phyloP scores from a whole-genome alignment of 371 early-diverging fungal genomes.

The Syncephalastrum sp. region DNA sequence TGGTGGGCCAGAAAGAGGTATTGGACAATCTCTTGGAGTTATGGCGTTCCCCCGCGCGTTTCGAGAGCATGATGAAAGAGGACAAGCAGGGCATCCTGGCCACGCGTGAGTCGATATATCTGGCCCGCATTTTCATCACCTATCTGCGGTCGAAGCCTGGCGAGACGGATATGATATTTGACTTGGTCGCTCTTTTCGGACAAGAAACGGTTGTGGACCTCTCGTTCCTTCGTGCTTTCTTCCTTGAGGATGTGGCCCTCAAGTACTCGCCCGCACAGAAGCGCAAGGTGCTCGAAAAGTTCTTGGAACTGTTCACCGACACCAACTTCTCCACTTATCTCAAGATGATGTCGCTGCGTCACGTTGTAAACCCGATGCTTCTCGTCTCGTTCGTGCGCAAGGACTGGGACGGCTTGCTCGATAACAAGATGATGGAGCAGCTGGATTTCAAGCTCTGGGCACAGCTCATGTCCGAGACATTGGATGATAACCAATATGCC shows the following conservation, averaged over 20 bases:
- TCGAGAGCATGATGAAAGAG: conserved; percentile 53
- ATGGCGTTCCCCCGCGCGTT: conserved; percentile 57
- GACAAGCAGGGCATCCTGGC: conserved; percentile 50
- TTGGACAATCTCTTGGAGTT: conserved; percentile 53
- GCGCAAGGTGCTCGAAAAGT: conserved; percentile 64
- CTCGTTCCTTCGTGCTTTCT: conserved; percentile 69
- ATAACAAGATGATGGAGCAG: conserved; percentile 63
- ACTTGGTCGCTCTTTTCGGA: conserved; percentile 74
- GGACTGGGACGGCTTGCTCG: conserved; percentile 56
- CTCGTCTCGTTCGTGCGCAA: conserved; percentile 58
- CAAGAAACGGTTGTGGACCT: conserved; percentile 72
- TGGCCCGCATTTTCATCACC: conserved; percentile 72
- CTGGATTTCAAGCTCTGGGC: conserved; percentile 76
- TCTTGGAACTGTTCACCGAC: conserved; percentile 63
- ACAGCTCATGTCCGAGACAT: conserved; percentile 53
- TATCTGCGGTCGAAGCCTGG: conserved; percentile 60
- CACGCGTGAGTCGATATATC: conserved; percentile 54
- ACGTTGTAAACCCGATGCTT: conserved; percentile 82
- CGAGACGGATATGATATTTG: conserved; percentile 73
- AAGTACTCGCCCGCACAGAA: conserved; percentile 58
- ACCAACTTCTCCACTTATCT: conserved; percentile 38
- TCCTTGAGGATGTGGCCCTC: conserved; percentile 67
- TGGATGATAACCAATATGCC: conserved; percentile 52
- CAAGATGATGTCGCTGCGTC: conserved; percentile 69
- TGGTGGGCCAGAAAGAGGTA: conserved; percentile 44